Evolutionary conservation across 2,329 filamentous ascomycete species (phyloP), one percentile per base, ranked within the genome.

Genomic region (Nothophaeocryptopus gaeumannii): DNA sequence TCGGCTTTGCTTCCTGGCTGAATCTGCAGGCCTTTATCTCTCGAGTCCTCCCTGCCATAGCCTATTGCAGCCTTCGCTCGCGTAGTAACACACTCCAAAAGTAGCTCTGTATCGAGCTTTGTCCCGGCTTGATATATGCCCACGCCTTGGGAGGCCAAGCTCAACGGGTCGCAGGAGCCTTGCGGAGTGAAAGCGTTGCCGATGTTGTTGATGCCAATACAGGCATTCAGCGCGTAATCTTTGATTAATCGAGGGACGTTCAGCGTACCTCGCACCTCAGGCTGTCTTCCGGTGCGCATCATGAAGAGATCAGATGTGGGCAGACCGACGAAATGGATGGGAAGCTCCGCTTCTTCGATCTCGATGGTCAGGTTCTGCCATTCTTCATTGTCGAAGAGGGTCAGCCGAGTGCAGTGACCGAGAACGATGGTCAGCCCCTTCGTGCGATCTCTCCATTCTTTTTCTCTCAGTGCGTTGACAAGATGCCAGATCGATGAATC

Each of bases 161-260:
- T 73, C 41, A 89, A 63, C 1, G 85, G 85, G 68, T 88, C 85
- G 34, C 78, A 82, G 13, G 73, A 81, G 0, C 85, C 85, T 61
- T 84, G 80, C 0, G 85, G 85, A 5, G 85, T 88, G 59, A 89
- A 88, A 0, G 85, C 83, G 62, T 89, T 89, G 13, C 85, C 85
- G 11, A 89, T 79, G 60, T 89, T 89, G 61, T 88, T 88, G 33
- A 86, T 75, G 2, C 82, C 79, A 5, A 88, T 75, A 11, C 81
- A 81, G 14, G 76, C 82, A 51, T 82, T 75, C 3, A 88, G 63
- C 0, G 73, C 74, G 52, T 82, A 75, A 15, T 78, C 70, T 34
- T 75, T 72, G 52, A 88, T 84, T 69, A 88, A 72, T 3, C 78
- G 70, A 0, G 79, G 75, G 1, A 88, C 70, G 37, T 81, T 77